Conservation (phyloP, 2,329 filamentous ascomycete species). For the Neopestalotiopsis clavispora region DNA sequence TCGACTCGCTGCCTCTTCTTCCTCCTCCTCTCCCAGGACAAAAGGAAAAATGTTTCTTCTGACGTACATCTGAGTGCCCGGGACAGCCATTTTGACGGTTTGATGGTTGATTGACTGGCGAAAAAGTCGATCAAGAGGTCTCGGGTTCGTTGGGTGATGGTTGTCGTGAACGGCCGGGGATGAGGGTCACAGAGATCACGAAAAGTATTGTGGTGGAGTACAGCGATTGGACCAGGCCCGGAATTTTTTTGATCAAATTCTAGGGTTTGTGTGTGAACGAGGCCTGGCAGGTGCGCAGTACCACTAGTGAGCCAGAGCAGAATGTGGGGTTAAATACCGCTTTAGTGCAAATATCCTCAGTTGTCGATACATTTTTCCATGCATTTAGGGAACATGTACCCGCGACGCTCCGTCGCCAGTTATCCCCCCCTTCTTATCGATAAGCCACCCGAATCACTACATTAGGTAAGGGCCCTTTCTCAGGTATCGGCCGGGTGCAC, state of each 20-base stretch:
- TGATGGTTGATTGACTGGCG: slow-evolving; percentile 27
- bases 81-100: slow-evolving; percentile 62
- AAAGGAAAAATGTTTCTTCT: slow-evolving; percentile 5
- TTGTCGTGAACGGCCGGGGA: slow-evolving; percentile 28
- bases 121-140: slow-evolving; percentile 38
- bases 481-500: neutral
- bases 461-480: neutral
- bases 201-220: slow-evolving; percentile 18
- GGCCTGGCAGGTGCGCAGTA: neutral
- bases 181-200: slow-evolving; percentile 20
- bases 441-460: too few species aligned
- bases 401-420: too few species aligned
- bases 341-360: neutral
- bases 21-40: neutral
- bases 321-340: neutral
- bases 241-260: slow-evolving; percentile 13
- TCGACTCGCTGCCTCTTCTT: neutral
- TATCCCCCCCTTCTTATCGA: too few species aligned
- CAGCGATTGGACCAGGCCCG: slow-evolving; percentile 8
- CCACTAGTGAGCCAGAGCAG: neutral
- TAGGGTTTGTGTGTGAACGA: slow-evolving; percentile 15
- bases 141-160: slow-evolving; percentile 39
- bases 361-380: neutral
- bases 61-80: slow-evolving; percentile 67
- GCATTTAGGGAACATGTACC: neutral